Evolutionary conservation across 2,329 filamentous ascomycete genomes (phyloP).

Genomic region (Phaeoacremonium minimum): DNA sequence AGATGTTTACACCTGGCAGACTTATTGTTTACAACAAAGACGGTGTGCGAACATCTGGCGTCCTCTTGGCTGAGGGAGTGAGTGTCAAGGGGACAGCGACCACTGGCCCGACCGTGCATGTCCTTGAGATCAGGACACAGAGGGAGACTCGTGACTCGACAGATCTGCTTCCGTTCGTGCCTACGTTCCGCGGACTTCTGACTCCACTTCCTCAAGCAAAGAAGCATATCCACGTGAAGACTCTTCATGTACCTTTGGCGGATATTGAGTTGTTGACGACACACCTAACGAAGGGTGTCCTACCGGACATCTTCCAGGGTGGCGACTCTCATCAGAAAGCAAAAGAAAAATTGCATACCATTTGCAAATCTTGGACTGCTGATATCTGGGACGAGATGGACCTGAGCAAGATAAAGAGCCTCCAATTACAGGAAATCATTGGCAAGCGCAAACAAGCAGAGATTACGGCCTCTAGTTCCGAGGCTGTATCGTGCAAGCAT

Average conservation of each 20-base stretch:
- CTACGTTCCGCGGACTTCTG: constrained; percentile 64
- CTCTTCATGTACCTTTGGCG: constrained; percentile 64
- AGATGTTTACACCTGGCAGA: constrained; percentile 71
- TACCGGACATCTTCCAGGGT: constrained; percentile 54
- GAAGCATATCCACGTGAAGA: constrained; percentile 64
- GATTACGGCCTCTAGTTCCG: constrained; percentile 56
- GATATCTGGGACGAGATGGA: constrained; percentile 81
- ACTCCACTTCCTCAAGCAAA: constrained; percentile 62
- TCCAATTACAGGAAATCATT: constrained; percentile 75
- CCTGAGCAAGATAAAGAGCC: constrained; percentile 74
- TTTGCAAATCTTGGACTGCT: constrained; percentile 71
- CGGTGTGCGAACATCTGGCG: constrained; percentile 75
- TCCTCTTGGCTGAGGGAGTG: constrained; percentile 73
- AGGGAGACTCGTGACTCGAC: constrained; percentile 69
- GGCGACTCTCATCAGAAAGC: constrained; percentile 48
- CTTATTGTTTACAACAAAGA: constrained; percentile 83
- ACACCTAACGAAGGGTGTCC: constrained; percentile 54
- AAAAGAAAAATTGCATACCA: constrained; percentile 62
- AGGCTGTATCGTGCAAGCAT: constrained; percentile 65
- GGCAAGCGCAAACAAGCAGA: constrained; percentile 65
- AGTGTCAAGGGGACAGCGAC: constrained; percentile 48
- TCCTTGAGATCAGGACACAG: constrained; percentile 71
- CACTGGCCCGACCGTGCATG: constrained; percentile 64
- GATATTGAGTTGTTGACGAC: constrained; percentile 84
- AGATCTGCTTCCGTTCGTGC: constrained; percentile 83